phyloP scores from a whole-genome alignment of 192 early-diverging fungal genomes.

The Entophlyctis luteolus region DNA sequence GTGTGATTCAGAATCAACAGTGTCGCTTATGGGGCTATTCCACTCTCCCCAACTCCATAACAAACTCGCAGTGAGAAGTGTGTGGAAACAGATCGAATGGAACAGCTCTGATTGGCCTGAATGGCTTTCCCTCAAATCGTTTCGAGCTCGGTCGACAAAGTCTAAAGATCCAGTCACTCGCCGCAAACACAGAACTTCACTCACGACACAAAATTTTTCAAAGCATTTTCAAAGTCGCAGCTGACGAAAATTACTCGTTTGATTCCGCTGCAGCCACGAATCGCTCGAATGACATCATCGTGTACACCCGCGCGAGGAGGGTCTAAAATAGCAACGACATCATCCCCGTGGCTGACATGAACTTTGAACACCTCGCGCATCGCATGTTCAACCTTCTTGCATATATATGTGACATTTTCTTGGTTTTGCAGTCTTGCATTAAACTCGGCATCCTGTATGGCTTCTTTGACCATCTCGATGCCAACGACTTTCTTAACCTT shows the following conservation, averaged over 20 bases:
- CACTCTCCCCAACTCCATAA: conserved; percentile 53
- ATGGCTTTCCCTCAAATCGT: conserved; percentile 54
- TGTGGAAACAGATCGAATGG: conserved; percentile 78
- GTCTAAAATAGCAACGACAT: conserved; percentile 71
- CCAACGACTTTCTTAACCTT: conserved; percentile 67
- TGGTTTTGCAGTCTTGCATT: conserved; percentile 60
- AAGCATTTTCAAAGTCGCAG: conserved; percentile 60
- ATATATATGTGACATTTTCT: conserved; percentile 57
- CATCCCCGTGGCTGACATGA: conserved; percentile 41
- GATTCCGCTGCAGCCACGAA: conserved; percentile 55
- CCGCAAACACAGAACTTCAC: not conserved
- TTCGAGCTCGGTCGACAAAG: conserved; percentile 67
- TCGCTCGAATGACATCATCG: conserved; percentile 55
- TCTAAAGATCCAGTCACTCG: conserved; percentile 30
- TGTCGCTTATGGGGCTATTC: too few species aligned
- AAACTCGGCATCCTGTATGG: conserved; percentile 68
- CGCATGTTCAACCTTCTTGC: conserved; percentile 59
- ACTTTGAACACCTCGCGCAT: conserved; percentile 35
- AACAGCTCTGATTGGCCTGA: conserved; percentile 54
- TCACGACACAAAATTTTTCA: conserved; percentile 61
- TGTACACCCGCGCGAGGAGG: conserved; percentile 67
- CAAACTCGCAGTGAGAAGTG: conserved; percentile 62
- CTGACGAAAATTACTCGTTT: conserved; percentile 63
- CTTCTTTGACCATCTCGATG: conserved; percentile 62
- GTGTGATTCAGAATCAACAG: too few species aligned